Base-by-base conservation (phyloP, 345 rosid species). In the Sonneratia alba region DNA sequence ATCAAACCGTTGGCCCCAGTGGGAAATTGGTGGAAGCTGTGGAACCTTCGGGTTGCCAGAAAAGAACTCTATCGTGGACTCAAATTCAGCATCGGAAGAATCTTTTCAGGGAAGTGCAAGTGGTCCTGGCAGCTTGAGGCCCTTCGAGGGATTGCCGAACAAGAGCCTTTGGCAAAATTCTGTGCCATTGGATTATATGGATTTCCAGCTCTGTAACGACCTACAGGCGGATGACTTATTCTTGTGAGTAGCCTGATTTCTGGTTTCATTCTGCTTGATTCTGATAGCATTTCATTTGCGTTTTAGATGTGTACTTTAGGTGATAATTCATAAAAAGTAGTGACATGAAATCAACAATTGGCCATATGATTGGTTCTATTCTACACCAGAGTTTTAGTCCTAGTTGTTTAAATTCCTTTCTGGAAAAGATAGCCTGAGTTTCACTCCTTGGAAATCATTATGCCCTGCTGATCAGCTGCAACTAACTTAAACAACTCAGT, bases 211-310 rank as follows among this genome's bases (percentile, higher is more conserved):
- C 24, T 82, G 82, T 59, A 59, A 34, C 51, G 15, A 47, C 70
- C 80, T 83, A 51, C 87, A 87, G 68, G 73, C 79, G 75, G 96
- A 92, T 78, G 93, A 88, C 79, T 64, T 89, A 70, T 92, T 85
- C 96, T 73, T 88, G 97, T 92, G 88, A 62, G 83, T 62, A 70
- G 72, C 83, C 64, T 77, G 75, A 78, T 80, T 65, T 77, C 79
- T 83, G 84, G 75, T 72, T 70, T 80, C 81, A 72, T 77, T 81
- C 79, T 81, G 73, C 77, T 82, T 79, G 69, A 71, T 83, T 80
- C 7, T 59, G 14, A 59, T 59, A 24, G 36, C 24, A 21, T 11
- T 59, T 22, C 34, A 53, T 3, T 18, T 18, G 59, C 32, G 4
- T n/a, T 7, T 57, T 62, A 4, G 19, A 27, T 27, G 38, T 32